These are phyloP conservation scores for Bolboschoenus planiculmis DNA, from an alignment of 176 grass and related monocot genomes.

Conservation along the genomic window DNA sequence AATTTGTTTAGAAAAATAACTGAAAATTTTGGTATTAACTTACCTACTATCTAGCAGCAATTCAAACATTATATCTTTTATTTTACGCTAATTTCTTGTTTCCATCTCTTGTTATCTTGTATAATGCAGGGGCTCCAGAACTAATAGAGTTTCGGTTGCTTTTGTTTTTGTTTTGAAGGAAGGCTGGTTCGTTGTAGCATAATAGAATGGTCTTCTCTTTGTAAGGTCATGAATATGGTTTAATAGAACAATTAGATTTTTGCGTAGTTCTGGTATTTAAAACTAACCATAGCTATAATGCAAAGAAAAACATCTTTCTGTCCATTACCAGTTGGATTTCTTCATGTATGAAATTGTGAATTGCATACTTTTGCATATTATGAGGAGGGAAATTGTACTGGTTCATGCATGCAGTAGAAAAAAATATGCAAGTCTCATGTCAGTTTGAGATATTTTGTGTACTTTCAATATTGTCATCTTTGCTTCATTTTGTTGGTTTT, in stretches of 20 bases:
- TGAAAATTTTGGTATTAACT: background rate
- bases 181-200: conserved; percentile 17
- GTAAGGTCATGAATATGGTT: background rate
- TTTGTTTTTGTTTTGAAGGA: conserved; percentile 2
- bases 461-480: background rate
- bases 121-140: background rate
- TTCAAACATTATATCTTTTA: background rate
- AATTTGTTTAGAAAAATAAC: background rate
- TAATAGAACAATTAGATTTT: background rate
- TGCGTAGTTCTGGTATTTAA: background rate
- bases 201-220: conserved; percentile 11
- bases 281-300: background rate
- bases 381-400: background rate
- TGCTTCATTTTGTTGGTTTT: background rate
- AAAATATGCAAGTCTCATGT: background rate
- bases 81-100: background rate
- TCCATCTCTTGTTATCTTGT: background rate
- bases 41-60: background rate
- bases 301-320: background rate
- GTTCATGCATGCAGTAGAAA: background rate
- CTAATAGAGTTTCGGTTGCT: background rate
- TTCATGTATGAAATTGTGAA: background rate
- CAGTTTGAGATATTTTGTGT: background rate
- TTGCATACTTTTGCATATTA: background rate
- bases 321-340: background rate